These are phyloP conservation scores for Salicornia ramosissima DNA, from an alignment of 148 eudicot species.

Conservation along the genomic window DNA sequence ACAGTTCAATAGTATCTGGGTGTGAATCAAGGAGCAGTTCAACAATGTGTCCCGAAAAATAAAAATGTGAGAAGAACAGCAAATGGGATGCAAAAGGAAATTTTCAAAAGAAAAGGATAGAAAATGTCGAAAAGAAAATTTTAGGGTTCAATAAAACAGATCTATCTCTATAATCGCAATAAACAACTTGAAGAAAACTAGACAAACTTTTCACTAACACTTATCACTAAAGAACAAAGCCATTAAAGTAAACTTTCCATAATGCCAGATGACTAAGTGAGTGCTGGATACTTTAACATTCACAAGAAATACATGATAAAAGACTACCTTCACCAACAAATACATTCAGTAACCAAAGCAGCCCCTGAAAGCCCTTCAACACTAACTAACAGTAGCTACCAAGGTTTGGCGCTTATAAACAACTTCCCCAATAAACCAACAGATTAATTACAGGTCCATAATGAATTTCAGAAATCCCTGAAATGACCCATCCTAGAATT, in stretches of 20 bases:
- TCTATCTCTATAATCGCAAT: neutral
- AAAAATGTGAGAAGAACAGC: neutral
- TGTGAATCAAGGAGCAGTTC: neutral
- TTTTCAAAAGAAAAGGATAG: neutral
- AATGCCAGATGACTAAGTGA: neutral
- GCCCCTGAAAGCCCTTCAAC: neutral
- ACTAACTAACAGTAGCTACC: neutral
- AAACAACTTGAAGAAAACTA: neutral
- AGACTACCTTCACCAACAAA: neutral
- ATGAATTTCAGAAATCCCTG: no score
- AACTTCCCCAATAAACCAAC: neutral
- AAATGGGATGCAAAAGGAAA: neutral
- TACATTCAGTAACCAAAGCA: neutral
- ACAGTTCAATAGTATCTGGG: neutral
- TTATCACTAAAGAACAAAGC: neutral
- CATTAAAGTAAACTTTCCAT: neutral
- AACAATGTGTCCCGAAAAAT: neutral
- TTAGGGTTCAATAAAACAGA: neutral
- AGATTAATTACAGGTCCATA: no score
- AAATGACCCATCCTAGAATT: no score
- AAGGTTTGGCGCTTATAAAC: neutral
- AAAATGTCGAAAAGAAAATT: neutral
- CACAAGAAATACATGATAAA: neutral
- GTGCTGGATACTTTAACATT: neutral
- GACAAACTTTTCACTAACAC: neutral